Evolutionary conservation across 306 rosid species (phyloP).

Genomic region (Styphnolobium japonicum): DNA sequence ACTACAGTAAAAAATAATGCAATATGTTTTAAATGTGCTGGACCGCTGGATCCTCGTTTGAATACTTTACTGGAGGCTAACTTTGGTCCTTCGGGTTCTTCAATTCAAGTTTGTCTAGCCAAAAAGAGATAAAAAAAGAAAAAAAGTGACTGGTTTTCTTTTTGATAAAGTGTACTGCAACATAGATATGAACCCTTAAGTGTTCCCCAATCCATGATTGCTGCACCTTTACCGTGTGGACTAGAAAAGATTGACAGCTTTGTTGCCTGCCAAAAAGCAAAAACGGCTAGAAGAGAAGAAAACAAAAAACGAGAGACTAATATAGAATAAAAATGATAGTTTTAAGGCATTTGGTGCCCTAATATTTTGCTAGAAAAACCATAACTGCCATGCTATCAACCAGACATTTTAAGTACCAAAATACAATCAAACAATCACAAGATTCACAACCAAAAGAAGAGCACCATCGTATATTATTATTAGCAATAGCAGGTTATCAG

Average conservation of each 20-base stretch:
- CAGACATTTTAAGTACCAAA: neutral
- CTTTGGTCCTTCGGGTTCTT: neutral
- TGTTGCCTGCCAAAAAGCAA: neutral
- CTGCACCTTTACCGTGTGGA: neutral
- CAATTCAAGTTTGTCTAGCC: neutral
- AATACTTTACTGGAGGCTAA: neutral
- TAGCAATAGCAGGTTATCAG: neutral
- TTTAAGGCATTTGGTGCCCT: neutral
- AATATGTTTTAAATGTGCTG: too few species aligned
- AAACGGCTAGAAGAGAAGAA: neutral
- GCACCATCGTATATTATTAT: neutral
- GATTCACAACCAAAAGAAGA: neutral
- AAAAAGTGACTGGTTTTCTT: neutral
- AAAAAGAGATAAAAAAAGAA: neutral
- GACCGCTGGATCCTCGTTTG: neutral
- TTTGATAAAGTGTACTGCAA: neutral
- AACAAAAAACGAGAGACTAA: too few species aligned
- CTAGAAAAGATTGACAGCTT: constrained; percentile 17
- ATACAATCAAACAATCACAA: neutral
- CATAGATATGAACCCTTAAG: neutral
- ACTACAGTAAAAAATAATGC: neutral
- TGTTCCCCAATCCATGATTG: neutral
- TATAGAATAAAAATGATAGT: neutral
- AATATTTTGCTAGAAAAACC: neutral
- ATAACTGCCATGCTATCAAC: neutral